Conservation (phyloP, 441 rosid species). For the Syzygium malaccense region DNA sequence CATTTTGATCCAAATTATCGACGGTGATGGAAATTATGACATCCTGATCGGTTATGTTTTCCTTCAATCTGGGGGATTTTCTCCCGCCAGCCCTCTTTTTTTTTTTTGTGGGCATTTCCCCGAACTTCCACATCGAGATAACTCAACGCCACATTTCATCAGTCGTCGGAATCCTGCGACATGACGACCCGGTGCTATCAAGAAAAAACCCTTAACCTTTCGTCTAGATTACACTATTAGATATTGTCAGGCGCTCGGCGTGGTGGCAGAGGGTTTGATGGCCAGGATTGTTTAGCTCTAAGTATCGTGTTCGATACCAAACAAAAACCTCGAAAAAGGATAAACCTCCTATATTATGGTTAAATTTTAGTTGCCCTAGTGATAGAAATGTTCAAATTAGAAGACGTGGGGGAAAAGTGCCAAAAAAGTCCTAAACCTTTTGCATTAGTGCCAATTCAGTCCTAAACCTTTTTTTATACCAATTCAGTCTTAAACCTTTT, state of each 20-base stretch:
- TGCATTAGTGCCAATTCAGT: too few relatives aligned
- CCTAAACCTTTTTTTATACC: too few relatives aligned
- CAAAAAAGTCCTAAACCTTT: too few relatives aligned
- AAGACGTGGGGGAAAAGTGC: neutral
- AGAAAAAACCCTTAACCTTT: neutral
- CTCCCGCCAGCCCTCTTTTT: neutral
- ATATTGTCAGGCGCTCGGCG: neutral
- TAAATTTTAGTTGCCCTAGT: neutral
- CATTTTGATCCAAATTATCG: neutral
- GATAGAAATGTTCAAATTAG: neutral
- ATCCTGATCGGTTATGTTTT: neutral
- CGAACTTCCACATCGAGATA: neutral
- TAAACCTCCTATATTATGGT: too few relatives aligned
- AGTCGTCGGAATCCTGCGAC: accelerated
- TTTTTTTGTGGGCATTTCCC: neutral
- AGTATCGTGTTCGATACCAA: neutral
- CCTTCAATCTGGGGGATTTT: neutral
- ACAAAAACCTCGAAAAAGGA: neutral
- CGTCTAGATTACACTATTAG: neutral
- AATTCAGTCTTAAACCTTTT: too few relatives aligned
- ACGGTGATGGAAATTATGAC: neutral
- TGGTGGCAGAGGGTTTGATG: accelerated
- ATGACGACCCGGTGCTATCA: accelerated
- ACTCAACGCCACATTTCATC: accelerated
- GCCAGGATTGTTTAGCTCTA: accelerated